Conservation (phyloP, 163 green algal species). For the Scenedesmus sp. region DNA sequence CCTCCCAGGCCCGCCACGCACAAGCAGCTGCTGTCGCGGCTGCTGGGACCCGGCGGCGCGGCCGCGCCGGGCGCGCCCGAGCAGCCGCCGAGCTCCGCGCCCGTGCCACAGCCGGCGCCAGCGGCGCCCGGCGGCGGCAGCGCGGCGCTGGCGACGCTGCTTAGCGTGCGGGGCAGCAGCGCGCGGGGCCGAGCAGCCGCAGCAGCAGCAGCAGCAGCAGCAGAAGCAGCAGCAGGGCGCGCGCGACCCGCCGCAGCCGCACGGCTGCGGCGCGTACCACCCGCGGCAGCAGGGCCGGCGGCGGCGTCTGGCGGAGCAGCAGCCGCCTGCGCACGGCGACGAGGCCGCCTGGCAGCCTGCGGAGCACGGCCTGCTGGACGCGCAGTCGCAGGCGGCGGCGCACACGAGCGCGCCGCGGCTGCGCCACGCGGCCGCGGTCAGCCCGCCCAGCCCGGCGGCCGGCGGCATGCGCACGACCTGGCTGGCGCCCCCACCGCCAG, state of each 20-base stretch:
- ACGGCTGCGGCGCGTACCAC: neutral
- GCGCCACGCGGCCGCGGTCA: neutral
- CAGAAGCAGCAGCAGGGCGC: neutral
- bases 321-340: neutral
- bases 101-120: too few relatives aligned
- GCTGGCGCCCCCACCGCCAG: neutral
- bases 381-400: neutral
- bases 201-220: conserved; percentile 14
- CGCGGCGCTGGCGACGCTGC: too few relatives aligned
- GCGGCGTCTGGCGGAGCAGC: neutral
- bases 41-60: neutral
- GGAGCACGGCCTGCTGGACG: conserved; percentile 3
- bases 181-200: neutral
- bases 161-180: neutral
- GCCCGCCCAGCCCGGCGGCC: neutral
- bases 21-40: conserved; percentile 20
- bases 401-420: too few relatives aligned
- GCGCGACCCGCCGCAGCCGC: neutral
- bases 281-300: neutral
- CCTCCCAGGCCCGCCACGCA: neutral
- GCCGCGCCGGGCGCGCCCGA: neutral
- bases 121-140: too few relatives aligned
- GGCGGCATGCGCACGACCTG: conserved; percentile 1
- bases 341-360: neutral
- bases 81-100: too few relatives aligned